Evolutionary conservation across 1,139 yeast species (phyloP), one percentile per base, ranked within the genome.

Genomic region (Scheffersomyces titani): DNA sequence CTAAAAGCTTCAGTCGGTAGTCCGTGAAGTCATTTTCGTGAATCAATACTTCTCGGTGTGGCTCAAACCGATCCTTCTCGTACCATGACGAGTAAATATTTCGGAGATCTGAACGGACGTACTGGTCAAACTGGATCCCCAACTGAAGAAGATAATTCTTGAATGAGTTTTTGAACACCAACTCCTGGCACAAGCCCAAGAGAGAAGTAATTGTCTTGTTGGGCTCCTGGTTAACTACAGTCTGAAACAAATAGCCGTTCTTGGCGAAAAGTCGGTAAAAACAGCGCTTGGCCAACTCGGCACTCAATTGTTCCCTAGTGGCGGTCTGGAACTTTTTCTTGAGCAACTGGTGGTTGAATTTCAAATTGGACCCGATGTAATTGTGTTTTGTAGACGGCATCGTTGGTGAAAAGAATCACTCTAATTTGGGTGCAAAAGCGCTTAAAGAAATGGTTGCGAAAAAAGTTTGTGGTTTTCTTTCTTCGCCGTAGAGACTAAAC

Each of bases 21-120:
- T 63, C 65, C 5, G 44, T 21, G 49, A 61, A 65, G 51, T 65
- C 68, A 19, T 59, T 56, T 22, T 61, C 63, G 46, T 63, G 63
- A 30, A 30, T 30, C 40, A 30, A 6, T 11, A 30, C 40, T 30
- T 30, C 40, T 9, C 40, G 46, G 64, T 63, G 11, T 44, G 46
- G 36, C 56, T 51, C 9, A 22, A 50, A 13, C 52, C 49, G 18
- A 40, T 45, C 13, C 40, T 11, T 30, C 21, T 13, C 24, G 9
- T 18, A 45, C 21, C 47, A 44, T 16, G 11, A 51, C 49, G 6
- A 55, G 16, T 30, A 30, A 3, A 30, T 30, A 13, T 30, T 30
- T 30, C 40, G 40, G 13, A 30, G 40, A 16, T 30, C 40, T 2
- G 3, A 9, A 16, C 40, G 9, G 40, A 30, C 16, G 16, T 30